Evolutionary conservation across 2,329 filamentous ascomycete genomes (phyloP), one percentile per base, ranked within the genome.

Genomic region (Xylariaceae sp.): DNA sequence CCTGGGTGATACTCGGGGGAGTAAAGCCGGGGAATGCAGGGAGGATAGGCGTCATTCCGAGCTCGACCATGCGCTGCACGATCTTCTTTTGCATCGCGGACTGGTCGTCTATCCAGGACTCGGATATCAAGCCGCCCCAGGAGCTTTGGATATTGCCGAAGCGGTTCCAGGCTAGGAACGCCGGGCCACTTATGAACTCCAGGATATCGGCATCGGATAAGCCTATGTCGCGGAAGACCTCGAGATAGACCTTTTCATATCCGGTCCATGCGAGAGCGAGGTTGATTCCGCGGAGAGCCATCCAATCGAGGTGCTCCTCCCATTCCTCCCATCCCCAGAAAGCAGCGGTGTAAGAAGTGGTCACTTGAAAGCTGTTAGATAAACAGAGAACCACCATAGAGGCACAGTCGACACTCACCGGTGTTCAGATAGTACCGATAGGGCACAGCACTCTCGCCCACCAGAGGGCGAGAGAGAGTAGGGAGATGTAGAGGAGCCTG

Each of bases 91-190:
- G 58, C 19, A 61, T 26, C 3, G 56, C 41, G 39, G 54, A 59
- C 36, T 59, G 58, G 19, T 55, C 53, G 12, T 61, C 56, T 6
- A 59, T 32, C 58, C 58, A 61, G 15, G 56, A 57, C 29, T 46
- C 34, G 8, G 51, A 54, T 22, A 49, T 47, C 26, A 45, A 43
- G 32, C 56, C 53, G 6, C 58, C 58, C 58, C 58, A 61, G 16
- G 58, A 59, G 8, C 56, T 54, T 21, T 61, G 58, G 42, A 59
- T 61, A 30, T 61, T 61, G 2, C 58, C 58, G 18, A 61, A 61
- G 18, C 53, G 53, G 16, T 61, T 59, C 58, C 58, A 61, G 22
- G 58, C 58, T 10, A 55, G 43, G 26, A 61, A 61, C n/a, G 58
- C 58, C 15, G 58, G 56, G 3, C 58, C 58, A 26, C 53, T 57